Evolutionary conservation across 2,329 filamentous ascomycete species (phyloP), one percentile per base, ranked within the genome.

Genomic region (Epichloe scottii): DNA sequence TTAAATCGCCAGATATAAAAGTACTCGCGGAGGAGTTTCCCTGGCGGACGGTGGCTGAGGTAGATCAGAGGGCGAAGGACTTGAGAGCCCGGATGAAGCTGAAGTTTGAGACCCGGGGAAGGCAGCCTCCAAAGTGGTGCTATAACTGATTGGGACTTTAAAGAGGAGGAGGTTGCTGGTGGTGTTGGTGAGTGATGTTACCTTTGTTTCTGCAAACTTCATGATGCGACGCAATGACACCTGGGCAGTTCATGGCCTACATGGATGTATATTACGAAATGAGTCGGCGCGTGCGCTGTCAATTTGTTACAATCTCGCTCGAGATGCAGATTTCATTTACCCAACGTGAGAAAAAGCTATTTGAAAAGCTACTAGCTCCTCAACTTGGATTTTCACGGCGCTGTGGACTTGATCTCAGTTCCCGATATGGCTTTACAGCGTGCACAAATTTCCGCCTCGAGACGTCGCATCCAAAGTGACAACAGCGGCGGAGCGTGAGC

Each of bases 121-220:
- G 49, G 3, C 21, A 19, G 5, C 62, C 62, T 15, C 62, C 62
- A 15, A 38, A 49, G 19, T 64, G 62, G 61, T 63, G 60, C 33
- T 57, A 57, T 39, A 10, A 30, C 26, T 55, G 44, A 56, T 30
- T 11, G 38, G 34, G 19, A 19, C 12, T 30, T 48, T 11, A 30
- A 14, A 33, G 26, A 33, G 15, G 8, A 41, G 34, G 5, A n/a
- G n/a, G 12, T 40, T 26, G 14, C 5, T 10, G 33, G 21, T 46
- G 33, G 15, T 19, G 15, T 6, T n/a, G 23, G 17, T 17, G 4
- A 21, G 38, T 34, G 39, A 35, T 7, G 21, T 12, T 2, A 12
- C 19, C 14, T 17, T 42, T 42, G 4, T 23, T 42, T 21, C 26
- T 10, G 19, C 19, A 21, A 42, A 21, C 4, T 42, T 4, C 4